These are phyloP conservation scores for Borovskyia barvae DNA, from an alignment of 208 protist genomes.

Conservation along the genomic window DNA sequence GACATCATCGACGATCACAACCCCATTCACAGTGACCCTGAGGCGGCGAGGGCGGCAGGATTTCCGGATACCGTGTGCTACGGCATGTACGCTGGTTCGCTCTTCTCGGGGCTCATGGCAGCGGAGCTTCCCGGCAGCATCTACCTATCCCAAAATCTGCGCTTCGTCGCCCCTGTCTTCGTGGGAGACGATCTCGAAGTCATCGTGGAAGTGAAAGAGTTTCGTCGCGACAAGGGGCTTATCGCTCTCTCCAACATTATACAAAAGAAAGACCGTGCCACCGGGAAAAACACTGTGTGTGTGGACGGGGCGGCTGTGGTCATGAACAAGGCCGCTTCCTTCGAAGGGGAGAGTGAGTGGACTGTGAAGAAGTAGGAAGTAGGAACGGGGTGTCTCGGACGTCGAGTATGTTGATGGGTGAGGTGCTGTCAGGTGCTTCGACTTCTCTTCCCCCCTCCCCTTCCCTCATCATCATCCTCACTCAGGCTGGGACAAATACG, in stretches of 20 bases:
- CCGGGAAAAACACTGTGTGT: slow-evolving; percentile 51
- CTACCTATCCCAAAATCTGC: slow-evolving; percentile 81
- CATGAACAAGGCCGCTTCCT: slow-evolving; percentile 78
- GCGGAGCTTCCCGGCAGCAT: slow-evolving; percentile 78
- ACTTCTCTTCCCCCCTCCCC: too few species aligned
- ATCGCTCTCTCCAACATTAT: slow-evolving; percentile 64
- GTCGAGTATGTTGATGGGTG: too few species aligned
- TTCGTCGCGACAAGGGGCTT: slow-evolving; percentile 61
- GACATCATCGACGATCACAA: slow-evolving; percentile 78
- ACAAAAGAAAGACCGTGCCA: slow-evolving; percentile 47
- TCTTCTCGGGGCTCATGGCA: slow-evolving; percentile 84
- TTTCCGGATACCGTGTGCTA: slow-evolving; percentile 79
- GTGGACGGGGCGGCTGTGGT: slow-evolving; percentile 73
- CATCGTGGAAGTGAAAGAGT: slow-evolving; percentile 59
- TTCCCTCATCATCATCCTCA: too few species aligned
- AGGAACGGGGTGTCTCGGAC: neutral
- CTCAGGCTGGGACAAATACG: too few species aligned
- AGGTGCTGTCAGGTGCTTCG: too few species aligned
- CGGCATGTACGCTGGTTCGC: slow-evolving; percentile 74
- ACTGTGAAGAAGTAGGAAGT: slow-evolving; percentile 29
- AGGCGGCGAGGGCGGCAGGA: slow-evolving; percentile 62
- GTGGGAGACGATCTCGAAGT: slow-evolving; percentile 76
- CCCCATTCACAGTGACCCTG: slow-evolving; percentile 71
- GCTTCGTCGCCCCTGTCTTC: slow-evolving; percentile 77
- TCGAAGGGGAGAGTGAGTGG: slow-evolving; percentile 84